Percentiles rank a stretch among this genome's conserved stretches.
Evolutionary conservation across 1,139 yeast genomes (phyloP).

Genomic region (Candida smagusa): DNA sequence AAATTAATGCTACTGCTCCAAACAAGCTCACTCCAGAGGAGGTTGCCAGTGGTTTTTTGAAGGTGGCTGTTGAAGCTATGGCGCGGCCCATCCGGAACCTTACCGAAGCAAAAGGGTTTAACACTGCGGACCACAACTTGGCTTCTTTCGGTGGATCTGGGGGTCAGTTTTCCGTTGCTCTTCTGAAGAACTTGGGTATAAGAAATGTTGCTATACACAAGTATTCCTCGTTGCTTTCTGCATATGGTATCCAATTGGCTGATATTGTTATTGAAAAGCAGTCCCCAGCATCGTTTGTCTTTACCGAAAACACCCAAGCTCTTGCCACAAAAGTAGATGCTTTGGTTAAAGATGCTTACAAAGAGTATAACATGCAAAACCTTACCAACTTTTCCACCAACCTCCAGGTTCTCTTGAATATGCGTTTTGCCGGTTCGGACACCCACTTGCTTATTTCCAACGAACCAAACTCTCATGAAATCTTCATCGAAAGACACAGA

Average conservation of each 20-base stretch:
- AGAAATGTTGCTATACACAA: conserved; percentile 40
- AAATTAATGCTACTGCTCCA: conserved; percentile 25
- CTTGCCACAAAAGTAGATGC: conserved; percentile 25
- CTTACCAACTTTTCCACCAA: conserved; percentile 23
- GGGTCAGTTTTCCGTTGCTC: conserved; percentile 41
- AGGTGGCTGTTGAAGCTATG: conserved; percentile 47
- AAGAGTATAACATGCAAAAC: conserved; percentile 32
- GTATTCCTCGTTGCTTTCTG: conserved; percentile 43
- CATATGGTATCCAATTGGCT: conserved; percentile 44
- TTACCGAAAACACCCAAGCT: conserved; percentile 14
- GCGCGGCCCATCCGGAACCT: conserved; percentile 44
- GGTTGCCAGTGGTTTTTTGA: conserved; percentile 42
- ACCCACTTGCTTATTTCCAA: conserved; percentile 67
- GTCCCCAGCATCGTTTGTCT: conserved; percentile 47
- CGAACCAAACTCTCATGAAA: conserved; percentile 22
- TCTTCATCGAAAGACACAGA: conserved; percentile 32
- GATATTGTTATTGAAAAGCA: conserved; percentile 59
- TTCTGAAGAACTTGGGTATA: conserved; percentile 40
- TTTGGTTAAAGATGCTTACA: conserved; percentile 24
- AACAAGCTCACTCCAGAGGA: conserved; percentile 31
- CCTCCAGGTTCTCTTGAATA: conserved; percentile 65
- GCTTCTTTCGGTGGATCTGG: conserved; percentile 51
- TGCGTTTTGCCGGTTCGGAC: conserved; percentile 86
- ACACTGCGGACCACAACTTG: conserved; percentile 39
- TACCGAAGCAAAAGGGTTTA: conserved; percentile 43